Base-by-base conservation (phyloP, 192 early-diverging fungal species). In the Haplosporangium gracile region DNA sequence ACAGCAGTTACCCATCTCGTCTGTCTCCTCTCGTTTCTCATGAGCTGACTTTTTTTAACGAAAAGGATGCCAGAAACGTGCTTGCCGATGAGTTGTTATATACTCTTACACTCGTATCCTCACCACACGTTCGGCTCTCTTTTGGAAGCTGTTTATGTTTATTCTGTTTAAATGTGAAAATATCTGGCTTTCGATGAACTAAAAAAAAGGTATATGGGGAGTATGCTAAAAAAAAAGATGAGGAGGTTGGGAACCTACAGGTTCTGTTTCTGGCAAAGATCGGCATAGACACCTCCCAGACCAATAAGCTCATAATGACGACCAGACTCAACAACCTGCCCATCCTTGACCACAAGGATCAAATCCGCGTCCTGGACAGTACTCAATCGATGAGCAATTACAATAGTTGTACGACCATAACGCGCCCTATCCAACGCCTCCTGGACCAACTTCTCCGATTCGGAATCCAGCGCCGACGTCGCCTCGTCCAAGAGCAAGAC, bases 401-500 rank as follows among this genome's bases (percentile, higher is more conserved):
- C 91, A 36, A 95, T 88, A 13, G 95, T 95, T 1, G 95, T 95
- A 73, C 95, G 90, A 72, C 92, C 90, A 75, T 90, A 86, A 43
- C 90, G 68, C 9, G 92, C 94, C 75, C 91, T 93, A 81, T 95
- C 94, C 38, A 95, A 85, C 13, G 93, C 93, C 26, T 78, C 85
- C 80, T 95, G 94, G 29, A 95, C 94, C 16, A 94, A 74, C 73
- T 93, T 92, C 77, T 95, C 94, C 60, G 88, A 91, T 70, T 93
- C 92, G 63, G 90, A 90, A 78, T 95, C 94, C 68, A 95, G 81
- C 22, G 94, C 94, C 26, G 92, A 91, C 2, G 94, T 95, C 51
- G 94, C 94, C 76, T 95, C 97, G 75, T 98, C 97, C 38, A 98
- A 89, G 39, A 98, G 87, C 69, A 98, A 83, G 9, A 97, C 82